Evolutionary conservation across 1,284 basidiomycete species (phyloP), one percentile per base, ranked within the genome.

Genomic region (Trametes sp.): DNA sequence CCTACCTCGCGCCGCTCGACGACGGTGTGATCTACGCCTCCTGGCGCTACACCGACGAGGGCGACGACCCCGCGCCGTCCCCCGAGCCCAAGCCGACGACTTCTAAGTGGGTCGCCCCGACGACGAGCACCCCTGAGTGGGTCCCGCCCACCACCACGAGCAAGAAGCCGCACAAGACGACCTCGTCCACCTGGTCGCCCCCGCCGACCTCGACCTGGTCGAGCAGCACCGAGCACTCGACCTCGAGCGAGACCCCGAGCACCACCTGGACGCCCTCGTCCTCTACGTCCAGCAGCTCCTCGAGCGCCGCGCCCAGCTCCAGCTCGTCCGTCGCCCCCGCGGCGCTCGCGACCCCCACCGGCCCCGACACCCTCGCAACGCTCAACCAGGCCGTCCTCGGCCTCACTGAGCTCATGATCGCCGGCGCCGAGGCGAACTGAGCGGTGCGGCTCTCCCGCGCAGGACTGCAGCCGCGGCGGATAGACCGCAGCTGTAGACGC

Each of bases 1-100:
- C 70, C 3, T 83, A 77, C 77, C 89, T 92, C 63, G 83, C 82
- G 0, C n/a, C 71, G 28, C 71, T 78, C 63, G 67, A 69, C 52
- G 70, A 56, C 0, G 67, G 67, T 54, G 66, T 69, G 57, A 54
- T 72, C 54, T 61, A 57, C 56, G 70, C 68, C 57, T 38, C 51
- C 26, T 72, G 70, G 70, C 61, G 56, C 46, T 70, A 66, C 63
- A 55, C 50, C 46, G 68, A 67, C 53, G 93, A 92, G 61, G 80
- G 87, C 23, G 59, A 50, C 62, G 59, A 54, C 3, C 53, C 55
- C 19, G 49, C 58, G 23, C n/a, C n/a, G n/a, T n/a, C n/a, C n/a
- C n/a, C n/a, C n/a, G n/a, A n/a, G n/a, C 36, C 63, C 13, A 61
- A 50, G 21, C 41, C 64, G 35, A 63, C 71, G 26, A 66, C 70